Conservation (phyloP, 1,284 basidiomycete species). For the Apiotrichum montevideense region DNA sequence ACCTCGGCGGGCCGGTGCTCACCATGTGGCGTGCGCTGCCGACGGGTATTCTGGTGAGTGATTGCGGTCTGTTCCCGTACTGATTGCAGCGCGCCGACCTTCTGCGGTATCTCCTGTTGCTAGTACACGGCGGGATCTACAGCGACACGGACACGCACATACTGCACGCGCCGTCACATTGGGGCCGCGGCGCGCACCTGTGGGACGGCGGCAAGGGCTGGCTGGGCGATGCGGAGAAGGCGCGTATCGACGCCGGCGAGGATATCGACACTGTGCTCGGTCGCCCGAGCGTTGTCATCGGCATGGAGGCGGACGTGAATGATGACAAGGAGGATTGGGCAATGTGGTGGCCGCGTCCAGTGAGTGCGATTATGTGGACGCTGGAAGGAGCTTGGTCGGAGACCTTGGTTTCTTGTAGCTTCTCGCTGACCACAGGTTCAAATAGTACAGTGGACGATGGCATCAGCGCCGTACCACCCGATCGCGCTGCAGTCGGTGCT, state of each 20-base stretch:
- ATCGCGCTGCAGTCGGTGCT: slow-evolving; percentile 37
- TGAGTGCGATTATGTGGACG: slow-evolving; percentile 19
- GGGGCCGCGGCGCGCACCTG: slow-evolving; percentile 27
- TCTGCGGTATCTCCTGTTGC: slow-evolving; percentile 43
- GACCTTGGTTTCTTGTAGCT: background rate
- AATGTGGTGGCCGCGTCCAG: slow-evolving; percentile 46
- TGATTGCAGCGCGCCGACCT: slow-evolving; percentile 32
- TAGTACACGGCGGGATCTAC: slow-evolving; percentile 46
- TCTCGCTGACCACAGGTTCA: slow-evolving; percentile 31
- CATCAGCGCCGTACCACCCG: slow-evolving; percentile 38
- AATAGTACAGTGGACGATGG: slow-evolving; percentile 49
- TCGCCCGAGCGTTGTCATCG: slow-evolving; percentile 41
- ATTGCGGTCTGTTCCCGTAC: background rate
- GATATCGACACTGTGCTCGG: slow-evolving; percentile 25
- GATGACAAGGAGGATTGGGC: slow-evolving; percentile 42
- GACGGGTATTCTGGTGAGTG: slow-evolving; percentile 40
- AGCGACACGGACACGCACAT: slow-evolving; percentile 45
- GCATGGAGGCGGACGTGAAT: slow-evolving; percentile 48
- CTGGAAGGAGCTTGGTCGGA: background rate
- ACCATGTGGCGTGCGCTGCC: slow-evolving; percentile 40
- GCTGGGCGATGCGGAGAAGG: slow-evolving; percentile 19
- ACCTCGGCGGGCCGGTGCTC: background rate
- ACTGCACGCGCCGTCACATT: slow-evolving; percentile 33
- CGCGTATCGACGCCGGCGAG: slow-evolving; percentile 23
- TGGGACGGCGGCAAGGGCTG: slow-evolving; percentile 39